Percentiles rank a stretch among this genome's conserved stretches.
phyloP scores from a whole-genome alignment of 345 rosid genomes.

The Dimocarpus longan region DNA sequence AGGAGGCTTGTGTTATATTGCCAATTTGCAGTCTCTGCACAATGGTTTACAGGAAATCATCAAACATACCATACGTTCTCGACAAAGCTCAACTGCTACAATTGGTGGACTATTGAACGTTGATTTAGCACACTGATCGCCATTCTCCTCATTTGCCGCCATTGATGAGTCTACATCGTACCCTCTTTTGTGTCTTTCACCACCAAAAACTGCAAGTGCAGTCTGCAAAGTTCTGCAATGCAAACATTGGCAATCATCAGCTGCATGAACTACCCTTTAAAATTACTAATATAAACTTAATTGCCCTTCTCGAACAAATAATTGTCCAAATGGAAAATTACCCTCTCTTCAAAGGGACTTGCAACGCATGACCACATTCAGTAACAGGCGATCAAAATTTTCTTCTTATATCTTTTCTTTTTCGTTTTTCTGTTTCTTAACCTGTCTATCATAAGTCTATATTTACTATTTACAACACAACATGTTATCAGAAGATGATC shows the following conservation, averaged over 20 bases:
- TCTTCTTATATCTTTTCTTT: too few relatives aligned
- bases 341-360: neutral
- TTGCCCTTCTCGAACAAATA: neutral
- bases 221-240: conserved; percentile 75
- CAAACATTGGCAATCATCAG: neutral
- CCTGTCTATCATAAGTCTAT: neutral
- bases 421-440: too few relatives aligned
- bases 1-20: neutral
- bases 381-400: neutral
- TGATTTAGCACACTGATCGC: conserved; percentile 26
- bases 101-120: conserved; percentile 50
- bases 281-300: neutral
- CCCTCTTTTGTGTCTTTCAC: conserved; percentile 31
- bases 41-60: neutral
- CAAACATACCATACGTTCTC: conserved; percentile 69
- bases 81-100: conserved; percentile 67
- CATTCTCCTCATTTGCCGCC: conserved; percentile 23
- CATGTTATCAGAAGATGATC: too few relatives aligned
- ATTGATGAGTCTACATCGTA: conserved; percentile 21
- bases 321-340: too few relatives aligned
- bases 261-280: neutral
- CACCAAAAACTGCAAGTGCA: conserved; percentile 63
- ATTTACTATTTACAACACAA: neutral
- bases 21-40: too few relatives aligned
- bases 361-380: neutral